These are phyloP conservation scores for Candida glucosophila DNA, from an alignment of 1,139 yeast genomes.

Conservation along the genomic window DNA sequence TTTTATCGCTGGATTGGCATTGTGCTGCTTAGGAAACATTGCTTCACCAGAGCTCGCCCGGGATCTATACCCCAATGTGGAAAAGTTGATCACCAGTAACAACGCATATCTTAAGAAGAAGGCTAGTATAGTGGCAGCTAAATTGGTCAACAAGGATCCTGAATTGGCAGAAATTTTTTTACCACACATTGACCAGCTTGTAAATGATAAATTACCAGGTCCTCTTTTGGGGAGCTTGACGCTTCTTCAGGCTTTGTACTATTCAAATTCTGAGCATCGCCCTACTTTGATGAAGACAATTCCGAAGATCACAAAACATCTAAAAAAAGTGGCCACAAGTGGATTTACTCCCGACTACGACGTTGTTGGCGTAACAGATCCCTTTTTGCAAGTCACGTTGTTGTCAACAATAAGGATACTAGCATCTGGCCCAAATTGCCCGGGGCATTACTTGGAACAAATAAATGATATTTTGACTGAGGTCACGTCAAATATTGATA, in stretches of 20 bases:
- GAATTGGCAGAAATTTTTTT: conserved; percentile 68
- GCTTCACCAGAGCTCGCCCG: conserved; percentile 90
- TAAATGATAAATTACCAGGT: conserved; percentile 65
- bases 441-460: conserved; percentile 51
- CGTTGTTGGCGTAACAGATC: conserved; percentile 80
- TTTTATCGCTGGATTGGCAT: conserved; percentile 78
- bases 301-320: conserved; percentile 47
- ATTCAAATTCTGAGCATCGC: conserved; percentile 30
- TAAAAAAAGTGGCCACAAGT: conserved; percentile 52
- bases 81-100: conserved; percentile 49
- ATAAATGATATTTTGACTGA: conserved; percentile 83
- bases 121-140: conserved; percentile 73
- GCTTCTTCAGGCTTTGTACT: conserved; percentile 50
- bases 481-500: conserved; percentile 79
- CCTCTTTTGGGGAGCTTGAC: conserved; percentile 64
- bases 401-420: conserved; percentile 50
- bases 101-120: conserved; percentile 76
- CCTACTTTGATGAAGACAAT: conserved; percentile 29
- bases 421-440: conserved; percentile 30
- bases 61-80: conserved; percentile 82
- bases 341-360: conserved; percentile 89
- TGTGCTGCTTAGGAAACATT: conserved; percentile 83
- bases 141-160: conserved; percentile 58
- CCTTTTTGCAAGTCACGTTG: conserved; percentile 72
- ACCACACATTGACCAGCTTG: conserved; percentile 42